Conservation (phyloP, 768 basidiomycete species). For the Lepiota brunneoincarnata region DNA sequence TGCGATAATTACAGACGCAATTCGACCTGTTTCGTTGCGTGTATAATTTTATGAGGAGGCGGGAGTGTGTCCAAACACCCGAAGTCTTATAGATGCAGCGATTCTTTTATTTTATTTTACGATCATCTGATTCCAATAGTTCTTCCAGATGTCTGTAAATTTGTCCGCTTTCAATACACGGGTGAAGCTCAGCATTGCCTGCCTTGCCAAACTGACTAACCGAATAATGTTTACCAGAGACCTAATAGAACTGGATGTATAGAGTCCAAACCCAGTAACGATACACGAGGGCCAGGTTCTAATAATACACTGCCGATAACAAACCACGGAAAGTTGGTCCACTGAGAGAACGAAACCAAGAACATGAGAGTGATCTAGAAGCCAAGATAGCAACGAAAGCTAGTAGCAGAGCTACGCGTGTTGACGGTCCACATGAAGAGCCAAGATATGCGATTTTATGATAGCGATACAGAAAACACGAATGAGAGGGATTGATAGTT, state of each 20-base stretch:
- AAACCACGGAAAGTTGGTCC: neutral
- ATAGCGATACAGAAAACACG: slow-evolving; percentile 8
- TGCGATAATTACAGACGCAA: slow-evolving; percentile 58
- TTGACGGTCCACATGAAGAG: neutral
- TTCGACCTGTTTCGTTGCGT: slow-evolving; percentile 57
- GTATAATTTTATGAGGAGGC: slow-evolving; percentile 43
- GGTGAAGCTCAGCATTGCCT: slow-evolving; percentile 4
- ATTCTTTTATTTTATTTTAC: too few species aligned
- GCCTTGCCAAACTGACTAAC: too few species aligned
- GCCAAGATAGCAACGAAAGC: slow-evolving; percentile 5
- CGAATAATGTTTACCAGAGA: too few species aligned
- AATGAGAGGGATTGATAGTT: neutral
- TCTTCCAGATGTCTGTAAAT: slow-evolving; percentile 24
- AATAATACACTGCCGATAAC: slow-evolving; percentile 8
- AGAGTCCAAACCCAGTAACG: neutral
- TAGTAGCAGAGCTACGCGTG: slow-evolving; percentile 1
- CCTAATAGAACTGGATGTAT: neutral
- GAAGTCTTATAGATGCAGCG: too few species aligned
- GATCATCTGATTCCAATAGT: slow-evolving; percentile 23
- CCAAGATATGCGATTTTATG: neutral
- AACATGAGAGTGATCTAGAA: slow-evolving; percentile 4
- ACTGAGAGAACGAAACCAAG: neutral
- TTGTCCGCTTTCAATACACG: slow-evolving; percentile 17
- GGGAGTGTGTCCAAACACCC: slow-evolving; percentile 29
- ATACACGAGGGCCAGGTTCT: slow-evolving; percentile 3